Conservation (phyloP, 2,329 filamentous ascomycete genomes). For the Aschersonia sp. region DNA sequence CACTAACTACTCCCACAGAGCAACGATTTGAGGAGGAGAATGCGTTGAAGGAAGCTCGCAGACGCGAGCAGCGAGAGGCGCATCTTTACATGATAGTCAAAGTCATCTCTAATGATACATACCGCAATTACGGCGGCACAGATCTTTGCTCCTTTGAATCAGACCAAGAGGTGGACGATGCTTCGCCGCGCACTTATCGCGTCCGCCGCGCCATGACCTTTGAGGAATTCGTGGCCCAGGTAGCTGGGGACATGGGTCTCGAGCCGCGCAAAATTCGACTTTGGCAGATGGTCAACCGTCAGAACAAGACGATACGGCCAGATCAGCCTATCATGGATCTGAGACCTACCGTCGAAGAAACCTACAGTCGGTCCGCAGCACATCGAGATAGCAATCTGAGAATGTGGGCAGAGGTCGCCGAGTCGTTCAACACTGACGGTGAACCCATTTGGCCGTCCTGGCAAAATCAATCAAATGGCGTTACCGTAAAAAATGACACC, state of each 20-base stretch:
- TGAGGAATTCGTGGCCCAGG: slow-evolving; percentile 53
- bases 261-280: slow-evolving; percentile 61
- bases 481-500: slow-evolving; percentile 42
- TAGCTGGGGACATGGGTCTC: slow-evolving; percentile 56
- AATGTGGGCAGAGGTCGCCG: slow-evolving; percentile 73
- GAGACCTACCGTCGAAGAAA: slow-evolving; percentile 64
- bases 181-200: slow-evolving; percentile 59
- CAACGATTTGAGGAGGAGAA: slow-evolving; percentile 70
- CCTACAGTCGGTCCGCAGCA: slow-evolving; percentile 34
- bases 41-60: slow-evolving; percentile 57
- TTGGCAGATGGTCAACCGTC: slow-evolving; percentile 97
- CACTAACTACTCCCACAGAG: slow-evolving; percentile 28
- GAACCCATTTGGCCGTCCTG: slow-evolving; percentile 58
- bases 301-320: slow-evolving; percentile 90
- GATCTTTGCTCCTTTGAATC: slow-evolving; percentile 63
- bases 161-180: slow-evolving; percentile 48
- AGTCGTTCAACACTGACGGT: slow-evolving; percentile 52
- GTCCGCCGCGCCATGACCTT: slow-evolving; percentile 64
- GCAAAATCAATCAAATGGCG: slow-evolving; percentile 40
- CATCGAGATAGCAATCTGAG: slow-evolving; percentile 60
- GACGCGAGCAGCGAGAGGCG: slow-evolving; percentile 84
- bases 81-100: slow-evolving; percentile 83
- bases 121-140: slow-evolving; percentile 67
- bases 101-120: slow-evolving; percentile 70
- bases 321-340: slow-evolving; percentile 74